Evolutionary conservation across 208 protist species (phyloP).

Genomic region (Phytomonas francai): DNA sequence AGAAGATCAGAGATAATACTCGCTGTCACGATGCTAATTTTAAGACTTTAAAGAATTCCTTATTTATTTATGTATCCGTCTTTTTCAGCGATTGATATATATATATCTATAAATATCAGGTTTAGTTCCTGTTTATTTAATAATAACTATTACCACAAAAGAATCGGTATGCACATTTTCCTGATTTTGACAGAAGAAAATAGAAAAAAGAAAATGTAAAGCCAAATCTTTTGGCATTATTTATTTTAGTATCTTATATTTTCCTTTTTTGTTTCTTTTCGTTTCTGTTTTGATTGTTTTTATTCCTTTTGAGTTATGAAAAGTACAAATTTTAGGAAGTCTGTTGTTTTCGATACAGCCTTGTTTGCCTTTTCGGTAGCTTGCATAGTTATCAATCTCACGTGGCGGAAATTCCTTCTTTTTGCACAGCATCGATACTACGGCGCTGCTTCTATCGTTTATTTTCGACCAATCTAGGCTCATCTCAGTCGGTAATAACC

Average conservation of each 20-base stretch:
- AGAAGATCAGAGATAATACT: not conserved
- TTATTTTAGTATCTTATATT: conserved; percentile 4
- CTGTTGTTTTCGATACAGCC: conserved; percentile 5
- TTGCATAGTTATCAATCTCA: not conserved
- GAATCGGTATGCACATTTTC: not conserved
- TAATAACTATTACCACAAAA: conserved; percentile 4
- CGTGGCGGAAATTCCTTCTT: not conserved
- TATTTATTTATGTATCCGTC: not conserved
- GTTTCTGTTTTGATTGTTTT: conserved; percentile 1
- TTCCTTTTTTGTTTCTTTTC: not conserved
- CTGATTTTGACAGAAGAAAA: not conserved
- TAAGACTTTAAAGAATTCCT: not conserved
- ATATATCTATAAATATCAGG: conserved; percentile 7
- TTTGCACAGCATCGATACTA: not conserved
- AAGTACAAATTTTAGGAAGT: not conserved
- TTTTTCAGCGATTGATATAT: not conserved
- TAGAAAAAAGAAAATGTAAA: not conserved
- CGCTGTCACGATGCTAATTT: not conserved
- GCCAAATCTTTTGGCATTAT: conserved; percentile 1
- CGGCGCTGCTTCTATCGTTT: not conserved
- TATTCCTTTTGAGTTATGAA: conserved; percentile 6
- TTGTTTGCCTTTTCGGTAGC: not conserved
- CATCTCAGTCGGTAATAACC: not conserved
- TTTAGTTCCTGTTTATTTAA: conserved; percentile 10
- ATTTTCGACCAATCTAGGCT: not conserved